Evolutionary conservation across 2,329 filamentous ascomycete genomes (phyloP).

Genomic region (Lecanicillium sp.): DNA sequence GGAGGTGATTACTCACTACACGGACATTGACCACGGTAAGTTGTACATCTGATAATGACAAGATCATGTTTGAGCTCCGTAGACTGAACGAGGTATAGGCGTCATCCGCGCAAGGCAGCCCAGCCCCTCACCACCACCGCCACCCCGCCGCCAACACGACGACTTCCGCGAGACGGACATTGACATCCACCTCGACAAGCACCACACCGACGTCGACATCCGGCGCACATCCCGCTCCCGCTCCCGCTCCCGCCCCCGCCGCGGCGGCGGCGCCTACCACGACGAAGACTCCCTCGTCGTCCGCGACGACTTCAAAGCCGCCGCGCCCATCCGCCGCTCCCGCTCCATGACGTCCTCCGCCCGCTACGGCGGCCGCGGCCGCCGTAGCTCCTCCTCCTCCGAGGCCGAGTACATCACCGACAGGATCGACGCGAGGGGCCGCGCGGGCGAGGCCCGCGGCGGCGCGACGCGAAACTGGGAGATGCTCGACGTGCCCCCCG

Average conservation of each 20-base stretch:
- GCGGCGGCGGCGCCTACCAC: conserved; percentile 37
- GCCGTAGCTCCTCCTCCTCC: conserved; percentile 46
- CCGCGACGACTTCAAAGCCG: conserved; percentile 44
- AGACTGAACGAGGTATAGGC: conserved; percentile 29
- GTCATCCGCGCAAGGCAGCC: conserved; percentile 38
- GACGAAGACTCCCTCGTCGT: conserved; percentile 56
- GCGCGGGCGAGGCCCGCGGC: conserved; percentile 66
- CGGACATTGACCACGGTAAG: conserved; percentile 80
- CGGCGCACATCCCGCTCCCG: conserved; percentile 31
- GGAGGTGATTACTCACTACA: conserved; percentile 83
- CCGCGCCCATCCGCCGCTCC: conserved; percentile 40
- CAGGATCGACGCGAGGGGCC: conserved; percentile 53
- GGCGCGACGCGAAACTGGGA: conserved; percentile 73
- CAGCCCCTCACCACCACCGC: conserved; percentile 43
- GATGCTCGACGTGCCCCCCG: conserved; percentile 78
- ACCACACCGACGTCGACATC: conserved; percentile 54
- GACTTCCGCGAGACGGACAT: conserved; percentile 54
- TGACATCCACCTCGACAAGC: conserved; percentile 51
- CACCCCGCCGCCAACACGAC: conserved; percentile 37
- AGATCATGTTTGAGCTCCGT: no score
- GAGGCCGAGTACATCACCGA: conserved; percentile 58
- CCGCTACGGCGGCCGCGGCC: not conserved
- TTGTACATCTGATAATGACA: conserved; percentile 7
- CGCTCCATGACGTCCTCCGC: conserved; percentile 43
- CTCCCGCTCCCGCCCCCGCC: conserved; percentile 33